Percentiles rank a stretch among this genome's conserved stretches.
Evolutionary conservation across 1,139 yeast genomes (phyloP).

Genomic region (Pichia inconspicua): DNA sequence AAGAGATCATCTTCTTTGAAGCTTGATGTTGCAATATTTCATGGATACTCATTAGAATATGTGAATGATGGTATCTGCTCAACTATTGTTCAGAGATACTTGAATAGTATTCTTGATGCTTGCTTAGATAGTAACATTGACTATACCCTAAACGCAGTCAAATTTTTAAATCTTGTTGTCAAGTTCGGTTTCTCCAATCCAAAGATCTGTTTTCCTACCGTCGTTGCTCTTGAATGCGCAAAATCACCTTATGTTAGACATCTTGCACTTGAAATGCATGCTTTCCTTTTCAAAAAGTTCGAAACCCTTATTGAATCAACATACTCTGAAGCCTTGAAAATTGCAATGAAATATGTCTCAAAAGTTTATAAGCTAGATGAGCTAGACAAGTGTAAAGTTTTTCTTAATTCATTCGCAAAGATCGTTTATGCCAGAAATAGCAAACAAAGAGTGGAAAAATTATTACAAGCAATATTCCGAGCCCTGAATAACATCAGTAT

Average conservation of each 20-base stretch:
- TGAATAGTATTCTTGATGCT: constrained; percentile 39
- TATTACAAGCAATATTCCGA: constrained; percentile 32
- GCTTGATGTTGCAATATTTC: constrained; percentile 45
- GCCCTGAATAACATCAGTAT: constrained; percentile 34
- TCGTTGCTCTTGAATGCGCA: constrained; percentile 63
- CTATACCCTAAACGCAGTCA: constrained; percentile 40
- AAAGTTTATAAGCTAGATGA: constrained; percentile 21
- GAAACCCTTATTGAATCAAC: constrained; percentile 64
- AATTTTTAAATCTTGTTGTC: constrained; percentile 48
- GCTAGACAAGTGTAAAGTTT: constrained; percentile 17
- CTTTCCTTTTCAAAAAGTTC: constrained; percentile 51
- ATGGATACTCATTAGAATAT: constrained; percentile 40
- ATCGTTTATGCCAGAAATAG: constrained; percentile 37
- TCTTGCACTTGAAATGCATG: constrained; percentile 47
- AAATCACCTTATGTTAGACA: constrained; percentile 35
- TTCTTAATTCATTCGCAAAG: constrained; percentile 33
- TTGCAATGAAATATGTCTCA: constrained; percentile 42
- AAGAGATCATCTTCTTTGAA: constrained; percentile 28
- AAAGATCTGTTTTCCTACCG: constrained; percentile 55
- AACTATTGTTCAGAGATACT: constrained; percentile 58
- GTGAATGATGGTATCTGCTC: constrained; percentile 67
- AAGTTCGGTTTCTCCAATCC: constrained; percentile 71
- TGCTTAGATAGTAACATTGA: constrained; percentile 32
- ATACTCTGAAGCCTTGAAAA: constrained; percentile 55
- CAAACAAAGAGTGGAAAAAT: constrained; percentile 44